Conservation (phyloP, 2,329 filamentous ascomycete species). For the Monosporascus ibericus region DNA sequence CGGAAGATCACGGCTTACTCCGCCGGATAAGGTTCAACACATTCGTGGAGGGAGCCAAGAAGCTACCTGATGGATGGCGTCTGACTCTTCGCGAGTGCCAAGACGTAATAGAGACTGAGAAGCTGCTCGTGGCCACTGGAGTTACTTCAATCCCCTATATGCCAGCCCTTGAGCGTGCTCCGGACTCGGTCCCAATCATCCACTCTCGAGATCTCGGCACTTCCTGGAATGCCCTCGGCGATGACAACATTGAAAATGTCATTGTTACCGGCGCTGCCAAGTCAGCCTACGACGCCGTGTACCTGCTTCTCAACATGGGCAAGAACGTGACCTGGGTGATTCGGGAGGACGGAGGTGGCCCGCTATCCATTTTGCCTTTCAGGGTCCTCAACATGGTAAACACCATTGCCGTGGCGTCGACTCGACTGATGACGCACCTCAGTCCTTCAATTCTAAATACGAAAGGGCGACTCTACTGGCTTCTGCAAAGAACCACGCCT, state of each 20-base stretch:
- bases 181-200: slow-evolving; percentile 12
- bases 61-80: slow-evolving; percentile 10
- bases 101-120: slow-evolving; percentile 14
- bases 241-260: slow-evolving; percentile 8
- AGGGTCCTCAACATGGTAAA: slow-evolving; percentile 14
- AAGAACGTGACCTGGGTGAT: slow-evolving; percentile 22
- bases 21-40: slow-evolving; percentile 20
- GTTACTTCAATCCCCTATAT: slow-evolving; percentile 22
- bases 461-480: slow-evolving; percentile 9
- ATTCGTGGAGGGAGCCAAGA: slow-evolving; percentile 12
- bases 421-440: slow-evolving; percentile 16
- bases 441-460: slow-evolving; percentile 18
- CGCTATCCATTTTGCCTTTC: slow-evolving; percentile 15
- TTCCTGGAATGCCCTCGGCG: slow-evolving; percentile 7
- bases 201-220: slow-evolving; percentile 17
- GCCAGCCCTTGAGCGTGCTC: slow-evolving; percentile 12
- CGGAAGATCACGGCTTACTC: slow-evolving; percentile 19
- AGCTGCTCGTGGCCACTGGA: slow-evolving; percentile 26
- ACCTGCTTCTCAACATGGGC: slow-evolving; percentile 16
- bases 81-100: slow-evolving; percentile 9
- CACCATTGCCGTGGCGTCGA: slow-evolving; percentile 15
- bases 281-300: slow-evolving; percentile 22
- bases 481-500: slow-evolving; percentile 10
- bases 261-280: slow-evolving; percentile 21
- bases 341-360: slow-evolving; percentile 16